A percentile compares a stretch with the other conserved stretches of the same genome.
phyloP scores from a whole-genome alignment of 1,284 basidiomycete species.

The Mycena sp. region DNA sequence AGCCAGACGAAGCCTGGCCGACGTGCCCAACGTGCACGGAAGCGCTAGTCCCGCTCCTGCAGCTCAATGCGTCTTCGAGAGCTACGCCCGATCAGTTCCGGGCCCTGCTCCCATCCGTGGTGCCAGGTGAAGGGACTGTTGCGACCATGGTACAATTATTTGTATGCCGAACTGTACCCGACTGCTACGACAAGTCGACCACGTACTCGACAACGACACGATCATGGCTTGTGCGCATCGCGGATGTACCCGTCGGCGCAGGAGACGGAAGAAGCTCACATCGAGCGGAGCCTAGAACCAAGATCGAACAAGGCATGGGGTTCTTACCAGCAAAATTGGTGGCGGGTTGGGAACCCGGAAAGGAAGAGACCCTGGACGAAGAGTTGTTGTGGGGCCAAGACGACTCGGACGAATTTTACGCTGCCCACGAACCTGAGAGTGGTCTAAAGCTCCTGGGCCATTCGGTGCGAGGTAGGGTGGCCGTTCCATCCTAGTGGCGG shows the following conservation, averaged over 20 bases:
- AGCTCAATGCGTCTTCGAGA: slow-evolving; percentile 18
- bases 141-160: slow-evolving; percentile 20
- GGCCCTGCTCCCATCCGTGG: not conserved
- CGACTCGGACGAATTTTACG: slow-evolving; percentile 20
- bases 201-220: slow-evolving; percentile 10
- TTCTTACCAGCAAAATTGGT: slow-evolving; percentile 15
- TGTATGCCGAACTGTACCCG: slow-evolving; percentile 13
- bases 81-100: slow-evolving; percentile 4
- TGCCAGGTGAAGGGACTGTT: not conserved
- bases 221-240: slow-evolving; percentile 22
- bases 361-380: slow-evolving; percentile 16
- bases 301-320: slow-evolving; percentile 14
- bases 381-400: slow-evolving; percentile 8
- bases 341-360: slow-evolving; percentile 10
- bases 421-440: slow-evolving; percentile 1
- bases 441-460: slow-evolving; percentile 19
- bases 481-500: not conserved
- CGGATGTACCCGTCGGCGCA: not conserved
- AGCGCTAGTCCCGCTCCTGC: slow-evolving; percentile 16
- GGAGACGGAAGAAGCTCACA: not conserved
- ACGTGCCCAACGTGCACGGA: slow-evolving; percentile 16
- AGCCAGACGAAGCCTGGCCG: slow-evolving; percentile 14
- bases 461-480: slow-evolving; percentile 9
- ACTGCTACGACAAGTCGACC: slow-evolving; percentile 15
- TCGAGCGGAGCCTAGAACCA: not conserved